Conservation (phyloP, 805 yeast species). For the Scheffersomyces lignosus region DNA sequence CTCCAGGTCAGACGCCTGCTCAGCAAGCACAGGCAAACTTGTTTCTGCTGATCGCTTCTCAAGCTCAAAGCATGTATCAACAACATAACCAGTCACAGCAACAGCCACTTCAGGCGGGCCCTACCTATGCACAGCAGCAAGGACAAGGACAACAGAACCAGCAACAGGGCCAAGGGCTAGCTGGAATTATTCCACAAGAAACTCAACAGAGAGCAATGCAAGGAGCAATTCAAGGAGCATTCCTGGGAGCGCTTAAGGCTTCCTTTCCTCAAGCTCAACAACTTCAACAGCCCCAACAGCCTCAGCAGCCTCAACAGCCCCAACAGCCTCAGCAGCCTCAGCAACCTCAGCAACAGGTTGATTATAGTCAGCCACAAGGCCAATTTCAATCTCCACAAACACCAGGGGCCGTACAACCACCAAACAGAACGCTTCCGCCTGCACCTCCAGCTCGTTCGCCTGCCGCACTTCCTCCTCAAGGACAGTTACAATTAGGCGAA, state of each 20-base stretch:
- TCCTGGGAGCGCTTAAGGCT: not conserved
- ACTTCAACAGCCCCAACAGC: conserved; percentile 5
- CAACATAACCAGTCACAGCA: conserved; percentile 1
- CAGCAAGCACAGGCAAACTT: too few species aligned
- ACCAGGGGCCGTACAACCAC: not conserved
- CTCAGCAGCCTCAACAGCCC: conserved; percentile 4
- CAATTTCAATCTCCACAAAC: not conserved
- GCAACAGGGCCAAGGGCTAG: too few species aligned
- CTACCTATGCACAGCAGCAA: too few species aligned
- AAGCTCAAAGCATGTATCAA: too few species aligned
- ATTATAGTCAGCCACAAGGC: conserved; percentile 16
- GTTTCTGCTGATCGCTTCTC: too few species aligned
- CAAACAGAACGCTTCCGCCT: not conserved
- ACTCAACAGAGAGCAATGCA: not conserved
- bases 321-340: conserved; percentile 12
- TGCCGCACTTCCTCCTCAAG: not conserved
- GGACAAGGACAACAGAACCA: not conserved
- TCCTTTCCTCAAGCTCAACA: too few species aligned
- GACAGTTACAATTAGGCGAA: not conserved
- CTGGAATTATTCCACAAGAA: not conserved
- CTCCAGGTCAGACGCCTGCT: too few species aligned
- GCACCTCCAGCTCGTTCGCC: not conserved
- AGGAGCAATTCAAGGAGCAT: not conserved
- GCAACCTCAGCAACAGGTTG: conserved; percentile 20
- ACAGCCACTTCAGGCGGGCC: too few species aligned